Evolutionary conservation across 1,139 yeast species (phyloP), one percentile per base, ranked within the genome.

Genomic region (Nakaseomyces uthaithaninus): DNA sequence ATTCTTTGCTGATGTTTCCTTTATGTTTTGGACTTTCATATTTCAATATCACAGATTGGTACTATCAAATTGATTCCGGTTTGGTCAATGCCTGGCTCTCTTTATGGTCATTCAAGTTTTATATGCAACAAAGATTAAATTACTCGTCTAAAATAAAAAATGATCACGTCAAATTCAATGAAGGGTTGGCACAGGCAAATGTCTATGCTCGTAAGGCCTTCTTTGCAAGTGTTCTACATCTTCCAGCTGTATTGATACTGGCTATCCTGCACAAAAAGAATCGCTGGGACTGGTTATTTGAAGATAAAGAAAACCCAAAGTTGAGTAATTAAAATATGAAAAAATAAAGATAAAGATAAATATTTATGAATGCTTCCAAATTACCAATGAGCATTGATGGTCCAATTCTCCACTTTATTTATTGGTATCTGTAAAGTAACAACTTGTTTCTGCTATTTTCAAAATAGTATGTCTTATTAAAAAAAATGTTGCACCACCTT

Each of bases 231-330:
- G 95, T 93, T 2, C 78, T 93, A 77, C 97, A 93, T 53, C 66
- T 93, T 40, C 98, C 99, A 1, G 91, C 85, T 0, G 80, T 93
- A 8, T 66, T 93, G 42, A 80, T 87, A 19, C 68, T 93, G 45
- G 97, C 97, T 1, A 87, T 93, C 87, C 62, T 89, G 40, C 98
- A 93, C 63, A 93, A 91, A 63, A 81, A 80, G 58, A 96, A 95
- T 2, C 89, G 89, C 60, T 89, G 96, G 96, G 94, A 86, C 57
- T 74, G 91, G 67, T 55, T 83, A 35, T 64, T 66, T 40, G 65
- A 62, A 14, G 42, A 45, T 8, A 45, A 50, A 10, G 45, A 50
- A 22, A 46, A 52, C 17, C 34, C 41, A 6, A 45, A 42, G 23
- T 20, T 37, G 15, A 25, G 15, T 30, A 26, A 20, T 15, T 28